phyloP scores from a whole-genome alignment of 2,329 filamentous ascomycete genomes.

The Drechslera avenae region DNA sequence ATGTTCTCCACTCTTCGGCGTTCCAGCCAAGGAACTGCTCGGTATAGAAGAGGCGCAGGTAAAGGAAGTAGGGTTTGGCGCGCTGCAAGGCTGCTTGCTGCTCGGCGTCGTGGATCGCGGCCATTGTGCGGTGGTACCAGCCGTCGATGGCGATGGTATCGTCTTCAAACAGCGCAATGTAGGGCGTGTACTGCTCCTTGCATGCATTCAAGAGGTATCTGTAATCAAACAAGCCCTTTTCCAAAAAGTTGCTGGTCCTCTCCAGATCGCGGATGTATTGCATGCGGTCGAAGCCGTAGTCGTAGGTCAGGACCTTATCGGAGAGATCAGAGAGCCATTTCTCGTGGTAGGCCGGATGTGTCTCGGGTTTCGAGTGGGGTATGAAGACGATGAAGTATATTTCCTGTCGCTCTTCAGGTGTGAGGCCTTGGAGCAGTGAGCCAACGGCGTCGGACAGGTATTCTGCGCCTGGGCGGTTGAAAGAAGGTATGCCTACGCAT shows the following conservation, averaged over 20 bases:
- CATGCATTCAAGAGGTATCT: constrained; percentile 51
- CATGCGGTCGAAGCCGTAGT: constrained; percentile 40
- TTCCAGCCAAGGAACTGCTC: constrained; percentile 56
- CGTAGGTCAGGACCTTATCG: constrained; percentile 52
- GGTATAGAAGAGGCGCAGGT: constrained; percentile 55
- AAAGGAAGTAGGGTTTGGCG: constrained; percentile 44
- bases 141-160: constrained; percentile 55
- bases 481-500: constrained; percentile 54
- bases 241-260: constrained; percentile 34
- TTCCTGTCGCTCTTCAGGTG: constrained; percentile 48
- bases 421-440: constrained; percentile 52
- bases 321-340: constrained; percentile 49
- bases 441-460: constrained; percentile 53
- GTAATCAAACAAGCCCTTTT: constrained; percentile 55
- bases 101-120: constrained; percentile 45
- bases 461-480: constrained; percentile 47
- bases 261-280: constrained; percentile 44
- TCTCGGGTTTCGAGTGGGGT: constrained; percentile 50
- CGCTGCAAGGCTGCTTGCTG: constrained; percentile 30
- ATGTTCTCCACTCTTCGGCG: constrained; percentile 48
- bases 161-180: constrained; percentile 55
- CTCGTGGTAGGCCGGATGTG: constrained; percentile 50
- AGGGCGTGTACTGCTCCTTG: constrained; percentile 44
- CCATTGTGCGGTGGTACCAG: constrained; percentile 52
- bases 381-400: constrained; percentile 54